Evolutionary conservation across 177 flowering plant genomes (phyloP), one percentile per base, ranked within the genome.

Genomic region (Telopea speciosissima): DNA sequence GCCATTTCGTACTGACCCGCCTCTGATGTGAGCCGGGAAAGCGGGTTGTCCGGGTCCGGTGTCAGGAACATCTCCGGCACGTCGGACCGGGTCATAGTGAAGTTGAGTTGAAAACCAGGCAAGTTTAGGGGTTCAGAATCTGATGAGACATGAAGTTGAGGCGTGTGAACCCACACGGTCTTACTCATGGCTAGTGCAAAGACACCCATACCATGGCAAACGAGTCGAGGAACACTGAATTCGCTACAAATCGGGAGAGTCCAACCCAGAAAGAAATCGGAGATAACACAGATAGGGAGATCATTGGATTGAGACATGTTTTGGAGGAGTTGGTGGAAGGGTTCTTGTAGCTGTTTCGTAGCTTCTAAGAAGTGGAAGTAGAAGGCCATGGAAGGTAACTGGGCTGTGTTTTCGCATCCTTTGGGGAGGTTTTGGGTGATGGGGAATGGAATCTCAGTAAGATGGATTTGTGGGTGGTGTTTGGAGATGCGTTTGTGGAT

Each of bases 211-310:
- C 76, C 78, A 28, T 73, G 74, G 54, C 73, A 75, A 10, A 73
- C 74, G 6, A 79, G 62, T 10, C 79, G 31, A 1, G 81, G 81
- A 5, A 79, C 63, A 2, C 23, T 58, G 60, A 73, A 70, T 13
- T 19, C 33, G 3, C 63, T 72, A 49, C 72, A 72, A 1, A 66
- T 62, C 16, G 60, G 28, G 1, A 67, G 61, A 5, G 81, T 79
- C 72, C 74, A 75, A 0, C 74, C 67, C 1, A 75, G 25, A 74
- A 79, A 79, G 71, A 73, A 75, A 58, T 79, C 81, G n/a, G 81
- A 70, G 63, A 79, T 64, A 19, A 79, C 71, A 45, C 78, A 79
- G n/a, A 59, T 58, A 45, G 76, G 79, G 7, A 45, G 72, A 16
- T 45, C 42, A 4, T 54, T 33, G 8, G 63, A 9, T 56, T 68